Evolutionary conservation across 2,329 filamentous ascomycete genomes (phyloP).

Genomic region (Monosporascus sp.): DNA sequence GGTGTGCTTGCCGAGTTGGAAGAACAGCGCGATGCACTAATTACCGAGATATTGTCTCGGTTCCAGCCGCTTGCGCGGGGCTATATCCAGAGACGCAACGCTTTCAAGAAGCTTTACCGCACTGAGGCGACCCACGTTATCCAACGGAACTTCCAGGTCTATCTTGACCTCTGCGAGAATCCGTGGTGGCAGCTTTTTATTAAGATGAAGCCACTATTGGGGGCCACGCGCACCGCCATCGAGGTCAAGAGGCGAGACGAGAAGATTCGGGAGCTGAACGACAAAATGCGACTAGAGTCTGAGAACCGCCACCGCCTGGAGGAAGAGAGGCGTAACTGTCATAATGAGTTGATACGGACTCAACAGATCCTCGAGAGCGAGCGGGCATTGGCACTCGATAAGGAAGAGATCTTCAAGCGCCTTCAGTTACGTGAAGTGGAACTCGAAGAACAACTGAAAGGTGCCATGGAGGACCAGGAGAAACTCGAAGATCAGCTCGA

Average conservation of each 20-base stretch:
- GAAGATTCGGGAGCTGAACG: slow-evolving; percentile 81
- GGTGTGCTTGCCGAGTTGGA: slow-evolving; percentile 94
- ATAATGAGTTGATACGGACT: slow-evolving; percentile 80
- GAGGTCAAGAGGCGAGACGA: slow-evolving; percentile 95
- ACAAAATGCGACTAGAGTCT: slow-evolving; percentile 73
- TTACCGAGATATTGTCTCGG: slow-evolving; percentile 85
- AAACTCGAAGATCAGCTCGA: slow-evolving; percentile 91
- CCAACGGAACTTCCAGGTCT: slow-evolving; percentile 88
- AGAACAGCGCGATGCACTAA: slow-evolving; percentile 88
- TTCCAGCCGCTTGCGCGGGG: slow-evolving; percentile 93
- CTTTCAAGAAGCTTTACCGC: slow-evolving; percentile 89
- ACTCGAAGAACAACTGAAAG: slow-evolving; percentile 85
- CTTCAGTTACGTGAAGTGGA: slow-evolving; percentile 87
- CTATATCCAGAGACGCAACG: slow-evolving; percentile 80
- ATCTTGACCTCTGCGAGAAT: slow-evolving; percentile 81
- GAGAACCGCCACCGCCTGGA: slow-evolving; percentile 74
- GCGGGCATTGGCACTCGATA: slow-evolving; percentile 89
- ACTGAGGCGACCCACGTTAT: slow-evolving; percentile 93
- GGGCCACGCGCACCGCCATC: slow-evolving; percentile 82
- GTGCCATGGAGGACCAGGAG: slow-evolving; percentile 90
- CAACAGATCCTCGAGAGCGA: slow-evolving; percentile 95
- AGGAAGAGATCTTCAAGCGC: slow-evolving; percentile 98
- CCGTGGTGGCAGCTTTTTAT: slow-evolving; percentile 97
- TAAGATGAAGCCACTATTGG: slow-evolving; percentile 90
- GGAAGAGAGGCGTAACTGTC: slow-evolving; percentile 82